A percentile compares a stretch with the other conserved stretches of the same genome.
phyloP scores from a whole-genome alignment of 2,329 filamentous ascomycete species.

The Rhinocladiella similis region DNA sequence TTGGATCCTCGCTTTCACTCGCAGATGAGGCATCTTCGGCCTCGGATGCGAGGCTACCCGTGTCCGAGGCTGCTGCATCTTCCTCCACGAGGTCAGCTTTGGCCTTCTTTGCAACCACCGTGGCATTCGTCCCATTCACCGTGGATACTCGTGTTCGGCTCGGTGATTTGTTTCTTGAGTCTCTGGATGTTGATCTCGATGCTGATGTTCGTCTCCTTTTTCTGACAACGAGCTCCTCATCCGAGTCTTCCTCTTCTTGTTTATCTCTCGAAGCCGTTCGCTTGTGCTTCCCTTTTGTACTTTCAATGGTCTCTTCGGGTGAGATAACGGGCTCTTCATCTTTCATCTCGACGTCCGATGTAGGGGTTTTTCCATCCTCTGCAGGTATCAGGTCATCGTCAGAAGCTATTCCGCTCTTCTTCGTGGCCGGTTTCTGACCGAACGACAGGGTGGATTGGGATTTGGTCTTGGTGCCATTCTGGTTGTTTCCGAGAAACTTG shows the following conservation, averaged over 20 bases:
- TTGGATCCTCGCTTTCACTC: constrained; percentile 64
- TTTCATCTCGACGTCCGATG: constrained; percentile 35
- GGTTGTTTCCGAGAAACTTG: constrained; percentile 82
- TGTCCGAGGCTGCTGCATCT: constrained; percentile 45
- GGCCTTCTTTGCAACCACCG: too few relatives aligned
- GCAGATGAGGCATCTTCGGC: constrained; percentile 43
- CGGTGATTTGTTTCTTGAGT: constrained; percentile 27
- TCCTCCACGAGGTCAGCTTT: constrained; percentile 14
- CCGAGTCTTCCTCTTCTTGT: constrained; percentile 52
- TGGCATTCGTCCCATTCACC: too few relatives aligned
- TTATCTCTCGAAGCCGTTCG: constrained; percentile 38
- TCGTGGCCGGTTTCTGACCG: constrained; percentile 32
- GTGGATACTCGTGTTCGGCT: constrained; percentile 18
- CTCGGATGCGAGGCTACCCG: constrained; percentile 40
- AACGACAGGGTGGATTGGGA: constrained; percentile 34
- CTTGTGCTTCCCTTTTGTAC: constrained; percentile 39
- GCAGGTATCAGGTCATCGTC: constrained; percentile 18
- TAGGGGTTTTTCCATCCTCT: constrained; percentile 12
- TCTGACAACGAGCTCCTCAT: constrained; percentile 63
- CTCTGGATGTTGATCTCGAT: constrained; percentile 33
- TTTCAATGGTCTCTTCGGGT: constrained; percentile 19
- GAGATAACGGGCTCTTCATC: constrained; percentile 17
- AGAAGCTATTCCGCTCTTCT: constrained; percentile 31
- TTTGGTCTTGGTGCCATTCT: constrained; percentile 59
- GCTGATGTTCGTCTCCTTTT: constrained; percentile 39